A percentile compares a stretch with the other conserved stretches of the same genome.
Evolutionary conservation across 306 rosid genomes (phyloP).

Genomic region (Vachellia pachyceras): DNA sequence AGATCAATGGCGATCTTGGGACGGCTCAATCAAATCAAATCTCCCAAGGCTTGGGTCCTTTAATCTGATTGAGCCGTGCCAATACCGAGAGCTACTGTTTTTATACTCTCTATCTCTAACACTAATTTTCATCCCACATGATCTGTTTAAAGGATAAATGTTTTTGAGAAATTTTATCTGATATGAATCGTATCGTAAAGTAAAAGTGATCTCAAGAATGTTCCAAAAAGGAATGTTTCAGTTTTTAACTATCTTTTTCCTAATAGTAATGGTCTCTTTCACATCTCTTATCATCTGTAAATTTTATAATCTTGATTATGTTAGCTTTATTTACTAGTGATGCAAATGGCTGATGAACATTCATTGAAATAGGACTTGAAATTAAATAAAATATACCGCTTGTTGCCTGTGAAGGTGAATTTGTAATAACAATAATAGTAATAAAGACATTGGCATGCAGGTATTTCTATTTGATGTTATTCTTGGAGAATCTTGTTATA

Average conservation of each 20-base stretch:
- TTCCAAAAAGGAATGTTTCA: no score
- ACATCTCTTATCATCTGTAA: no score
- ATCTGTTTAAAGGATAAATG: no score
- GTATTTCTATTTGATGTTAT: background rate
- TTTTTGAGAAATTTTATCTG: no score
- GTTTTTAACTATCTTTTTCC: no score
- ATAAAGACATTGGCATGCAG: background rate
- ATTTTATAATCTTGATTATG: no score
- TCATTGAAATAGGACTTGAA: background rate
- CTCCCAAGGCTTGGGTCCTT: constrained; percentile 61
- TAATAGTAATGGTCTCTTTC: background rate
- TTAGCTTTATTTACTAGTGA: background rate
- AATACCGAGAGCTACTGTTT: constrained; percentile 54
- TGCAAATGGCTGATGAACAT: background rate
- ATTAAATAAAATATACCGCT: background rate
- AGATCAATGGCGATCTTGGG: constrained; percentile 63
- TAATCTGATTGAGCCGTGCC: constrained; percentile 93
- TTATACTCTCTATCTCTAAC: background rate
- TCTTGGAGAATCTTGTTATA: background rate
- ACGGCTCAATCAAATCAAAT: constrained; percentile 82
- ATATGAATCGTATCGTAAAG: no score
- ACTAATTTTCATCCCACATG: background rate
- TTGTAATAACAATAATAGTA: no score
- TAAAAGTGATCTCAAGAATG: no score
- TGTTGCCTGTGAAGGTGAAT: no score